Conservation (phyloP, 1,284 basidiomycete species). For the Trichosporon sp. region DNA sequence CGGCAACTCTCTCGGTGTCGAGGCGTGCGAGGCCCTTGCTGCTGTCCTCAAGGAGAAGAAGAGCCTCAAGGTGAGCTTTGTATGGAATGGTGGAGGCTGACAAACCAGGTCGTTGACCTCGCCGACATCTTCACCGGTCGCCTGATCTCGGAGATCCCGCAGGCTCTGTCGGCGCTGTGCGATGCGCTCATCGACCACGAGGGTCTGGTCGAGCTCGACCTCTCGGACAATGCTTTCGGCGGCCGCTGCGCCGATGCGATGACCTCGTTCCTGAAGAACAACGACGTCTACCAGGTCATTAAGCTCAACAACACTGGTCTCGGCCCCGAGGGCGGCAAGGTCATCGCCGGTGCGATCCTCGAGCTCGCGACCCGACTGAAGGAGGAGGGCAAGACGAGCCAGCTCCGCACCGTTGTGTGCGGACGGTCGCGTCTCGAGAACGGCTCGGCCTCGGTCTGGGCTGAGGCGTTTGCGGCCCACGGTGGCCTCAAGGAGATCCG, state of each 20-base stretch:
- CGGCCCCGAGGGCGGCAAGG: conserved; percentile 84
- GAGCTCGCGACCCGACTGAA: conserved; percentile 74
- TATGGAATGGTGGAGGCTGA: neutral
- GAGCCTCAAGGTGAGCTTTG: conserved; percentile 66
- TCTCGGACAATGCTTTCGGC: conserved; percentile 96
- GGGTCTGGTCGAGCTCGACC: conserved; percentile 81
- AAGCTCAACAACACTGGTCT: conserved; percentile 97
- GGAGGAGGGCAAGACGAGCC: conserved; percentile 67
- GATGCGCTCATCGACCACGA: conserved; percentile 78
- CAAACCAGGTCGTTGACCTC: conserved; percentile 80
- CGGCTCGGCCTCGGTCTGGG: conserved; percentile 81
- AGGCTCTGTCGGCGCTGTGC: conserved; percentile 83
- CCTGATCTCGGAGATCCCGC: conserved; percentile 92
- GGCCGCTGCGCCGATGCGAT: conserved; percentile 94
- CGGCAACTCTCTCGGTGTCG: conserved; percentile 94
- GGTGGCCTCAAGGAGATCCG: conserved; percentile 75
- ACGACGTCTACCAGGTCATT: conserved; percentile 76
- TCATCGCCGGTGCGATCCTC: conserved; percentile 81
- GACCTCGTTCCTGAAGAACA: conserved; percentile 81
- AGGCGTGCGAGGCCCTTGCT: conserved; percentile 83
- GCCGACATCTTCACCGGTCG: conserved; percentile 98
- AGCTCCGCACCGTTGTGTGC: conserved; percentile 81
- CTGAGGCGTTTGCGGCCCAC: conserved; percentile 83
- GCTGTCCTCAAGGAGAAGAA: conserved; percentile 74
- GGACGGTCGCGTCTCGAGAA: conserved; percentile 94